phyloP scores from a whole-genome alignment of 2,329 filamentous ascomycete genomes.

The Exophiala aquamarina region DNA sequence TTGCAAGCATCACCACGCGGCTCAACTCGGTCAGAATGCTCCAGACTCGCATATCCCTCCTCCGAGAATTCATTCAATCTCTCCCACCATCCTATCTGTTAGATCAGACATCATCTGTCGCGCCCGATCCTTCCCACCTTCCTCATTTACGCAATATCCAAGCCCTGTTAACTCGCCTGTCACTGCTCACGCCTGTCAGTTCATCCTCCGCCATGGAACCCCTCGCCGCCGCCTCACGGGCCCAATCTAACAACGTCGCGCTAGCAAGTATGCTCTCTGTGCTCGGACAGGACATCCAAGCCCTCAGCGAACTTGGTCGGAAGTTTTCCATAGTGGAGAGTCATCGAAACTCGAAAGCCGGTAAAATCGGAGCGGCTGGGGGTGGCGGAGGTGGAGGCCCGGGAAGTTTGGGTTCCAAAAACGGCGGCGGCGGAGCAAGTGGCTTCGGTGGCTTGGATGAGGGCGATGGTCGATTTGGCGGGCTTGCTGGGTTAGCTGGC shows the following conservation, averaged over 20 bases:
- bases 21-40: slow-evolving; percentile 94
- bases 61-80: slow-evolving; percentile 73
- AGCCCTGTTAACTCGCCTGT: slow-evolving; percentile 78
- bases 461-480: slow-evolving; percentile 17
- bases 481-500: slow-evolving; percentile 9
- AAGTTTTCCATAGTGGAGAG: slow-evolving; percentile 66
- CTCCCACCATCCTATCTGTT: slow-evolving; percentile 67
- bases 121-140: slow-evolving; percentile 50
- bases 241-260: slow-evolving; percentile 80
- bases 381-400: neutral
- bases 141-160: slow-evolving; percentile 84
- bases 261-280: slow-evolving; percentile 74
- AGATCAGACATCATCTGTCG: slow-evolving; percentile 38
- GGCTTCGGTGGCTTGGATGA: slow-evolving; percentile 19
- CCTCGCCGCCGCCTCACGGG: slow-evolving; percentile 69
- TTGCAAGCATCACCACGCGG: slow-evolving; percentile 75
- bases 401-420: slow-evolving; percentile 1
- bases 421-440: slow-evolving; percentile 8
- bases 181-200: slow-evolving; percentile 74
- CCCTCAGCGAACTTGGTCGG: slow-evolving; percentile 70
- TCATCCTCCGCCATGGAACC: slow-evolving; percentile 42
- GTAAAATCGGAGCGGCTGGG: slow-evolving; percentile 6
- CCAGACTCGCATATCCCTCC: slow-evolving; percentile 70
- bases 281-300: slow-evolving; percentile 70
- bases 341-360: slow-evolving; percentile 14